phyloP scores from a whole-genome alignment of 805 yeast genomes.

The Yarrowia phangngaensis region DNA sequence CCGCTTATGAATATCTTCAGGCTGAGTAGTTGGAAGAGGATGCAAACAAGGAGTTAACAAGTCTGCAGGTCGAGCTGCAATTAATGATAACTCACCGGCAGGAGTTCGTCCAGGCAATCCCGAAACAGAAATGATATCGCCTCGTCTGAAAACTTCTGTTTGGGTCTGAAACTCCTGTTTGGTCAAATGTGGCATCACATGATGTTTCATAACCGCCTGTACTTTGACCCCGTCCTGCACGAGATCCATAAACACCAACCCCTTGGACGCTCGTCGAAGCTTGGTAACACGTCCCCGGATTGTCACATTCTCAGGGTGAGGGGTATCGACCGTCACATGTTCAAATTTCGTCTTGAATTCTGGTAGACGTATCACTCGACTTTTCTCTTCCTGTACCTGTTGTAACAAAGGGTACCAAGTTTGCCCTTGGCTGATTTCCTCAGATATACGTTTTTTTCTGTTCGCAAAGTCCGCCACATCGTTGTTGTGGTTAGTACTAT shows the following conservation, averaged over 20 bases:
- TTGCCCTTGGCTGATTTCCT: neutral
- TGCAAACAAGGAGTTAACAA: conserved; percentile 66
- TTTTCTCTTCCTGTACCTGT: neutral
- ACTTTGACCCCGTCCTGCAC: conserved; percentile 55
- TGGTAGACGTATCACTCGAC: conserved; percentile 19
- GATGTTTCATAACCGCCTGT: conserved; percentile 61
- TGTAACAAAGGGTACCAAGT: conserved; percentile 28
- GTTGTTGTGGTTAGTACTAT: neutral
- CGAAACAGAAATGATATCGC: conserved; percentile 62
- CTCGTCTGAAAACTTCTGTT: conserved; percentile 51
- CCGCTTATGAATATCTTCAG: conserved; percentile 46
- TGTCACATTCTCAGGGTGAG: conserved; percentile 27
- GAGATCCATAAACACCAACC: conserved; percentile 65
- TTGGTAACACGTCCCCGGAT: conserved; percentile 57
- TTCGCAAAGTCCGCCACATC: conserved; percentile 29
- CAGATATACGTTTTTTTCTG: conserved; percentile 21
- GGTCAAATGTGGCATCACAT: conserved; percentile 42
- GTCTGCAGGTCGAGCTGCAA: conserved; percentile 48
- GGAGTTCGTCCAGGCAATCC: conserved; percentile 77
- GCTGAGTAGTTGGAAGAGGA: conserved; percentile 62
- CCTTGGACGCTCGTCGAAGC: conserved; percentile 64
- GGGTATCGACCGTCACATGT: neutral
- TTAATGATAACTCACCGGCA: conserved; percentile 72
- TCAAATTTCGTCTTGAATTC: conserved; percentile 24
- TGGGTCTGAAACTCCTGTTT: conserved; percentile 44